Evolutionary conservation across 1,284 basidiomycete genomes (phyloP).

Genomic region (Taiwanofungus camphoratus): DNA sequence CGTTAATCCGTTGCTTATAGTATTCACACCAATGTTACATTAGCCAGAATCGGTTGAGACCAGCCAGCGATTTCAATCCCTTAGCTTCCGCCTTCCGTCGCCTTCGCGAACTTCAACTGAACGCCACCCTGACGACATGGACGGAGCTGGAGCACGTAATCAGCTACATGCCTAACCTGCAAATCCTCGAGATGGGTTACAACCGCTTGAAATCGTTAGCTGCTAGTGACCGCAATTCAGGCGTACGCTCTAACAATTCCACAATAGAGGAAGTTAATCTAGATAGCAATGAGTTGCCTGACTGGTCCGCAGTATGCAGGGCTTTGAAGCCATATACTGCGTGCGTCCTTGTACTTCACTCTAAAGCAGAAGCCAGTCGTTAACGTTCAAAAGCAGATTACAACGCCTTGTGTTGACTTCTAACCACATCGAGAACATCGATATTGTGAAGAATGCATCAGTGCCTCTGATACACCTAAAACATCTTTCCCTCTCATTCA

Average conservation of each 20-base stretch:
- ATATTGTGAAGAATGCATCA: constrained; percentile 13
- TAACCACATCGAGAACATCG: constrained; percentile 50
- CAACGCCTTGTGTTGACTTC: constrained; percentile 64
- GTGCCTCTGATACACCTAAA: constrained; percentile 28
- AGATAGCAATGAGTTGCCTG: constrained; percentile 60
- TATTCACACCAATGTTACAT: constrained; percentile 7
- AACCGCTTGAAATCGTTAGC: constrained; percentile 52
- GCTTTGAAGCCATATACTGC: constrained; percentile 42
- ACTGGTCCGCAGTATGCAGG: constrained; percentile 52
- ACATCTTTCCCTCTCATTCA: constrained; percentile 62
- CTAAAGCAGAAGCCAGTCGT: constrained; percentile 12
- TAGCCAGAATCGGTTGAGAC: constrained; percentile 57
- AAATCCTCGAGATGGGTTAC: constrained; percentile 70
- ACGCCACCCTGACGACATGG: constrained; percentile 70
- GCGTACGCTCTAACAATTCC: constrained; percentile 21
- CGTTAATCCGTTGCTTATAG: constrained; percentile 1
- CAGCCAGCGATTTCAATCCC: constrained; percentile 23
- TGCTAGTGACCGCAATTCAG: constrained; percentile 4
- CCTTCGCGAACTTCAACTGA: constrained; percentile 72
- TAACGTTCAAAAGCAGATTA: constrained; percentile 36
- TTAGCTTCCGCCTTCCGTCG: constrained; percentile 43
- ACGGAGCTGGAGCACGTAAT: constrained; percentile 52
- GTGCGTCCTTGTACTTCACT: constrained; percentile 34
- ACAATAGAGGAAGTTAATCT: constrained; percentile 62
- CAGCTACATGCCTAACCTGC: constrained; percentile 54